phyloP scores from a whole-genome alignment of 441 rosid species.

The Erodium trifolium region DNA sequence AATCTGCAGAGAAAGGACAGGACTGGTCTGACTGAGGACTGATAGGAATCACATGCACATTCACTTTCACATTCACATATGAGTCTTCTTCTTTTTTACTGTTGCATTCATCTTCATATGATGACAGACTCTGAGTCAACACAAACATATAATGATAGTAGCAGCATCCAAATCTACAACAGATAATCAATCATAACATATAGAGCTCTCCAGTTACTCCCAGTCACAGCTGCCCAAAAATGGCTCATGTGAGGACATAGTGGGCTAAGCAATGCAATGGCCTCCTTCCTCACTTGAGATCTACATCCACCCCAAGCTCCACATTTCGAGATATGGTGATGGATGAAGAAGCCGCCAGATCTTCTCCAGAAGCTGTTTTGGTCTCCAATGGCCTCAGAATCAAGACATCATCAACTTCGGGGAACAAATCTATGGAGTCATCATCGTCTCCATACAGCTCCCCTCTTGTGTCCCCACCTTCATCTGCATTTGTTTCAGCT shows the following conservation, averaged over 20 bases:
- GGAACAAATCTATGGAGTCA: slow-evolving; percentile 12
- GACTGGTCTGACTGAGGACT: background rate
- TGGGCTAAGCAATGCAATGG: too few relatives aligned
- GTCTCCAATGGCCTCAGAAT: slow-evolving; percentile 47
- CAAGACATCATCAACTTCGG: slow-evolving; percentile 43
- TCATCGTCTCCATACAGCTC: slow-evolving; percentile 50
- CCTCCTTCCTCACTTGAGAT: background rate
- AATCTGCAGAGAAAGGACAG: background rate
- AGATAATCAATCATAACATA: too few relatives aligned
- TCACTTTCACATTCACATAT: too few relatives aligned
- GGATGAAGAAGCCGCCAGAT: background rate
- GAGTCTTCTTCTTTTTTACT: too few relatives aligned
- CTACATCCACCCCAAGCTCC: too few relatives aligned
- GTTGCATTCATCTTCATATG: background rate
- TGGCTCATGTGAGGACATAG: too few relatives aligned
- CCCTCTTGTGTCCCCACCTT: slow-evolving; percentile 78
- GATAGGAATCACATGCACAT: background rate
- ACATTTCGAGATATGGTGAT: slow-evolving; percentile 6
- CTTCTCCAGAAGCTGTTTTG: background rate
- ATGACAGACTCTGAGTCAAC: background rate
- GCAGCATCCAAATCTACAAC: too few relatives aligned
- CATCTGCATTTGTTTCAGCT: slow-evolving; percentile 95
- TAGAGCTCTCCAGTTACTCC: too few relatives aligned
- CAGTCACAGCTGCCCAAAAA: too few relatives aligned
- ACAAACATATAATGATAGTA: too few relatives aligned